Base-by-base conservation (phyloP, 1,284 basidiomycete species). In the Bjerkandera adusta region DNA sequence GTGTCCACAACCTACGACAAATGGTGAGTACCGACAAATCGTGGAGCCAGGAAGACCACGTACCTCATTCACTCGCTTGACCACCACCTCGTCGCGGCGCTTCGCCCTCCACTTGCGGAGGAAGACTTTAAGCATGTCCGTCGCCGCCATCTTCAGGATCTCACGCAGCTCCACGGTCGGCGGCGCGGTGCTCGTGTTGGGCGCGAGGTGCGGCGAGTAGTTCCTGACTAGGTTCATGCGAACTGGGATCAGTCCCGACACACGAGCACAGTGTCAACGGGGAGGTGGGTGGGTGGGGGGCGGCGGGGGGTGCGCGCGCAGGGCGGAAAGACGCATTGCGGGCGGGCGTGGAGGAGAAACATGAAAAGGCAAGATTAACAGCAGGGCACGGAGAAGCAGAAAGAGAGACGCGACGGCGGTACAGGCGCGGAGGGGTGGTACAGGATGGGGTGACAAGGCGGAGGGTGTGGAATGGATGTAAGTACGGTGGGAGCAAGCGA, bases 201-300 rank as follows among this genome's bases (percentile, higher is more conserved):
- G 86, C 36, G 80, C 68, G 55, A 93, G 74, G 67, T 92, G 84
- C 16, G 89, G 90, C 39, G 89, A 89, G 65, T 92, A 92, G 64
- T 92, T 92, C 73, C 77, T 79, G 75, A 91, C 89, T 89, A 92
- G 70, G 79, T 92, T 91, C 61, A 73, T 76, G 68, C 78, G 76
- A 79, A 92, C 89, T 92, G 71, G 56, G 58, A 76, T 83, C 72
- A 85, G 83, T 82, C 77, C 73, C 75, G 65, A 67, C 64, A 56
- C 50, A 52, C 46, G 59, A 51, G 51, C 50, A 55, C n/a, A n/a
- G n/a, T n/a, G n/a, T n/a, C n/a, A n/a, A n/a, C 36, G 46, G 44
- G 52, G 50, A 50, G 45, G 58, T 49, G 45, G 58, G 46, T 53
- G 51, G 57, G 56, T 51, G 59, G 63, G 56, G 57, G 57, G 56